Percentiles rank a stretch among this genome's conserved stretches.
Evolutionary conservation across 2,329 filamentous ascomycete genomes (phyloP).

Genomic region (Talaromyces sp.): DNA sequence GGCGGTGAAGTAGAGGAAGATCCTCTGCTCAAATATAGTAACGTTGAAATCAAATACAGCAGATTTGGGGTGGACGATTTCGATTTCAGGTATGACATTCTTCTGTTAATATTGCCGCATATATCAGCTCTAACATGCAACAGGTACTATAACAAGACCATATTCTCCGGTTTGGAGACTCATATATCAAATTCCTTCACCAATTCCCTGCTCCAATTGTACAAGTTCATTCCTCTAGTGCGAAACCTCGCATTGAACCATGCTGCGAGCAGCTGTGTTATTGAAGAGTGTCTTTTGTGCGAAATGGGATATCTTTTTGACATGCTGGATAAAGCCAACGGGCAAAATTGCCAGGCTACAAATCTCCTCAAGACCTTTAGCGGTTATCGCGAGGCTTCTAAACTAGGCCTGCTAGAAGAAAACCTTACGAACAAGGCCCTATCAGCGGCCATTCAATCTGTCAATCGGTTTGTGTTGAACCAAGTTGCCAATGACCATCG

Average conservation of each 20-base stretch:
- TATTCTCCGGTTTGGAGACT: constrained; percentile 86
- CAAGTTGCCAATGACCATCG: constrained; percentile 74
- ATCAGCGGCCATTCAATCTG: constrained; percentile 76
- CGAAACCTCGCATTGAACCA: constrained; percentile 87
- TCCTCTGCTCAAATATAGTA: constrained; percentile 82
- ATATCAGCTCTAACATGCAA: constrained; percentile 14
- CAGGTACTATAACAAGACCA: constrained; percentile 91
- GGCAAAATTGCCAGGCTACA: constrained; percentile 91
- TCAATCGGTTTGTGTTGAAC: constrained; percentile 81
- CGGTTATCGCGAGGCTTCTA: constrained; percentile 71
- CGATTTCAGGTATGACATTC: constrained; percentile 86
- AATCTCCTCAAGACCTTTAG: constrained; percentile 90
- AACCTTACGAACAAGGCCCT: constrained; percentile 68
- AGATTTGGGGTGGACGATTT: constrained; percentile 99
- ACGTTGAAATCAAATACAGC: constrained; percentile 97
- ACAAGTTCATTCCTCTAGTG: constrained; percentile 83
- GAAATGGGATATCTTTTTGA: constrained; percentile 95
- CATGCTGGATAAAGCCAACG: constrained; percentile 94
- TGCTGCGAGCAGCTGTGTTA: constrained; percentile 76
- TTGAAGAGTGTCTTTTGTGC: constrained; percentile 81
- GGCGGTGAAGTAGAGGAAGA: constrained; percentile 71
- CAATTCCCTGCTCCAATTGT: constrained; percentile 84
- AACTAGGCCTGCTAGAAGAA: constrained; percentile 79
- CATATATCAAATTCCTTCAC: constrained; percentile 97
- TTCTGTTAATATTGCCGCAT: not conserved